These are phyloP conservation scores for Ogataea allantospora DNA, from an alignment of 805 yeast species.

Conservation along the genomic window DNA sequence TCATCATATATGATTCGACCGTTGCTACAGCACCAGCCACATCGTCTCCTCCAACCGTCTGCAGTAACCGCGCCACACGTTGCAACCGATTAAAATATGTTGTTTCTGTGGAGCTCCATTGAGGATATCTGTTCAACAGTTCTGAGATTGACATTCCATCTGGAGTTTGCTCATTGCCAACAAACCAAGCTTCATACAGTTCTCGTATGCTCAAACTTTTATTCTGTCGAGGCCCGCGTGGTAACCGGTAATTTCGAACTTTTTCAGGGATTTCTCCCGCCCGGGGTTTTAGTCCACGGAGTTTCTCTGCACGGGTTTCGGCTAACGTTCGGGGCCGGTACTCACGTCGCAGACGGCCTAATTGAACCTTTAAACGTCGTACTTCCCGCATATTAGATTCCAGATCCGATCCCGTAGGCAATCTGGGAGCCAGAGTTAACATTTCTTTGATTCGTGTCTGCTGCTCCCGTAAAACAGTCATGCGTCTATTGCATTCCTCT, in stretches of 20 bases:
- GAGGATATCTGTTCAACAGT: constrained; percentile 12
- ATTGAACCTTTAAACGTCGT: constrained; percentile 4
- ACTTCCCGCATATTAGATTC: constrained; percentile 2
- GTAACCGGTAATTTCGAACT: constrained; percentile 15
- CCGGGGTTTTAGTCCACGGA: background rate
- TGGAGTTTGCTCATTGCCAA: constrained; percentile 14
- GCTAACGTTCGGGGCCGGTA: constrained; percentile 2
- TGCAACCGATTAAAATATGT: constrained; percentile 16
- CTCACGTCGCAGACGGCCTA: constrained; percentile 4
- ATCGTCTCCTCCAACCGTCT: constrained; percentile 9
- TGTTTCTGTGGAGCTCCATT: constrained; percentile 18
- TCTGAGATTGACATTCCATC: constrained; percentile 10
- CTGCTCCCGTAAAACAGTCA: background rate
- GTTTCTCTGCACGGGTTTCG: background rate
- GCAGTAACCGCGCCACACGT: constrained; percentile 15
- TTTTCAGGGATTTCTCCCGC: constrained; percentile 11
- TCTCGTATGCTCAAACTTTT: constrained; percentile 12
- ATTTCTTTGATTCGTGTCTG: constrained; percentile 5
- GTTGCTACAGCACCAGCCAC: constrained; percentile 10
- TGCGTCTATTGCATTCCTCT: constrained; percentile 1
- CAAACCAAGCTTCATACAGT: constrained; percentile 19
- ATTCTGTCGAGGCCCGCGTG: constrained; percentile 18
- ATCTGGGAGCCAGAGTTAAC: constrained; percentile 1
- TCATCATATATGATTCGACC: constrained; percentile 15
- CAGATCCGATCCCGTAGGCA: constrained; percentile 1